These are phyloP conservation scores for Trichoderma atrobrunneum DNA, from an alignment of 2,329 filamentous ascomycete genomes.

Conservation along the genomic window DNA sequence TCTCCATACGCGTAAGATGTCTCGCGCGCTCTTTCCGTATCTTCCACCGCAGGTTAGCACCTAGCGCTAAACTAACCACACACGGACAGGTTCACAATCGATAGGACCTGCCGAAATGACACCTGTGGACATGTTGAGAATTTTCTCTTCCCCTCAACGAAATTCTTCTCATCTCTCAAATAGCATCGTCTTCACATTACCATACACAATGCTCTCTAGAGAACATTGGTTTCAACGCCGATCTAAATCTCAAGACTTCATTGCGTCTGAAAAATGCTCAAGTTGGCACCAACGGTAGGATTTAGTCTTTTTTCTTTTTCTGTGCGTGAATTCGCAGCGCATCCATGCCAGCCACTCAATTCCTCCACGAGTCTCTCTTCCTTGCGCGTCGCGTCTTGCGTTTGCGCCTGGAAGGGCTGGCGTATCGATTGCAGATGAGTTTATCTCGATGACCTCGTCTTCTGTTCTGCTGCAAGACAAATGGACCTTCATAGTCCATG, in stretches of 20 bases:
- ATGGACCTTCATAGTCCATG: constrained; percentile 55
- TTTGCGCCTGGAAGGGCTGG: constrained; percentile 37
- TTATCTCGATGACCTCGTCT: constrained; percentile 4
- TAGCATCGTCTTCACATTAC: not conserved
- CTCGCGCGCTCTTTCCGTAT: too few relatives aligned
- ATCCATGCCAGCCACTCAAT: constrained; percentile 18
- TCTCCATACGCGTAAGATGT: too few relatives aligned
- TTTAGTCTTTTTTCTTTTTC: not conserved
- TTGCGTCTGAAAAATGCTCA: not conserved
- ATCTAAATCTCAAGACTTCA: not conserved
- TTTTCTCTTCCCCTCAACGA: not conserved
- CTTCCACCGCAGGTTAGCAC: too few relatives aligned
- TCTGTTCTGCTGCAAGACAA: constrained; percentile 42
- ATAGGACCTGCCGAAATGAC: too few relatives aligned
- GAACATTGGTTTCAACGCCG: not conserved
- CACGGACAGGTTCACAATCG: not conserved
- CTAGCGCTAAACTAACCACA: too few relatives aligned
- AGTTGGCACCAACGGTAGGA: constrained; percentile 1
- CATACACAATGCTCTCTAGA: not conserved
- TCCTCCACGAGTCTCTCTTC: constrained; percentile 38
- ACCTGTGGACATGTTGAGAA: too few relatives aligned
- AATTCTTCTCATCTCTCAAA: not conserved
- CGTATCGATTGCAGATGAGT: constrained; percentile 18
- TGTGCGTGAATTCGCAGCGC: not conserved
- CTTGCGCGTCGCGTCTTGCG: constrained; percentile 37